Base-by-base conservation (phyloP, 2,329 filamentous ascomycete genomes). In the Neocucurbitaria cava region DNA sequence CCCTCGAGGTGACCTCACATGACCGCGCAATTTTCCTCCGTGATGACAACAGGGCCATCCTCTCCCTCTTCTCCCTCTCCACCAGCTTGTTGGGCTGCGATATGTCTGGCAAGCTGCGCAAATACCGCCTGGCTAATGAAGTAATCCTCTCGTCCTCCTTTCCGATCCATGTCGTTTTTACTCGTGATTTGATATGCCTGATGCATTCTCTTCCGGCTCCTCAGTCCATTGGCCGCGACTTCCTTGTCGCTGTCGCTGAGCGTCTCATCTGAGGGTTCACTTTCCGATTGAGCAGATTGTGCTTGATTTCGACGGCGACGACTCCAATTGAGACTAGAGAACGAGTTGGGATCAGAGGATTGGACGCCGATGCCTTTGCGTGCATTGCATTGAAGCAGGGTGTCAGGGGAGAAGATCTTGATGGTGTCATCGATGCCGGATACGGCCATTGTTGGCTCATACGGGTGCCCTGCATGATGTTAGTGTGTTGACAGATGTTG, bases 371-470 rank as follows among this genome's bases (percentile, higher is more conserved):
- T 76, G 0, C 85, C 86, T 10, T 79, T 77, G 20, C 82, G 80
- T 17, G 86, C 87, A 46, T 83, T 79, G 31, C 81, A 77, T 58
- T 87, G 84, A 15, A 84, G 82, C 30, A 80, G 78, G 40, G 77
- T 79, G 62, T 89, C 87, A 0, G 85, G 79, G 0, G 84, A 87
- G 73, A 89, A 89, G 48, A 89, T 85, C 66, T 89, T 89, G 74
- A 89, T 83, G 0, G 86, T 89, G 62, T 85, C 82, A 59, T 89
- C 87, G 54, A 89, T 89, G 18, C 87, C 87, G 2, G 84, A 87
- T 26, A 85, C 85, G 2, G 87, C 87, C 52, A 89, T 78, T 56
- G 85, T 85, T 1, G 87, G 85, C 68, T 89, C 87, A 62, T 87
- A 88, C 1, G 87, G 87, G 68, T 89, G 87, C 2, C 84, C 84